These are phyloP conservation scores for Epichloe amarillans DNA, from an alignment of 2,329 filamentous ascomycete genomes.

Conservation along the genomic window DNA sequence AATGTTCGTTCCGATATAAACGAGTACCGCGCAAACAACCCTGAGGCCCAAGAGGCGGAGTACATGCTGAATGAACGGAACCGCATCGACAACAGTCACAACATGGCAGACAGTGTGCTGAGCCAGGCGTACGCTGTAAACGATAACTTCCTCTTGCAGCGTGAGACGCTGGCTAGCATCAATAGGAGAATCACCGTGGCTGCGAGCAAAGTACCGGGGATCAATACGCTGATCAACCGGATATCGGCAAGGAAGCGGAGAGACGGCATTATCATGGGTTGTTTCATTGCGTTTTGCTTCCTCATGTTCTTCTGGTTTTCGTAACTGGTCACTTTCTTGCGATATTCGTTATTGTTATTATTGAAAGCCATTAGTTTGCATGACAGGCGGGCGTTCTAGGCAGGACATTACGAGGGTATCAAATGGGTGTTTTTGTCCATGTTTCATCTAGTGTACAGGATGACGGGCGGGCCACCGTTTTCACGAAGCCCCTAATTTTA, in stretches of 20 bases:
- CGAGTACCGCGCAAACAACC: slow-evolving; percentile 72
- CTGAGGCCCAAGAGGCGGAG: slow-evolving; percentile 74
- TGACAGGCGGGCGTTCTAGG: slow-evolving; percentile 19
- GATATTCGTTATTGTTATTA: neutral
- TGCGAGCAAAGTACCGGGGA: slow-evolving; percentile 80
- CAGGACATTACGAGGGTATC: slow-evolving; percentile 18
- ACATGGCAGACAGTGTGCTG: slow-evolving; percentile 77
- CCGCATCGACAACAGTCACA: slow-evolving; percentile 79
- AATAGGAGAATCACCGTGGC: slow-evolving; percentile 82
- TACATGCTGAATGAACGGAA: slow-evolving; percentile 91
- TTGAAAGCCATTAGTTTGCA: slow-evolving; percentile 8
- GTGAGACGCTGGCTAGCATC: slow-evolving; percentile 77
- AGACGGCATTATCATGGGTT: slow-evolving; percentile 85
- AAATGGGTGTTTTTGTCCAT: slow-evolving; percentile 11
- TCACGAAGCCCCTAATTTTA: neutral
- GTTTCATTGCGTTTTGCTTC: slow-evolving; percentile 86
- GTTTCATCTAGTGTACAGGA: slow-evolving; percentile 16
- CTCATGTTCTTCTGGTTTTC: slow-evolving; percentile 71
- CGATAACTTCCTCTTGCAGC: slow-evolving; percentile 75
- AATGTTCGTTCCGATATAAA: slow-evolving; percentile 88
- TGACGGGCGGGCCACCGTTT: neutral
- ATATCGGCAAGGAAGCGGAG: slow-evolving; percentile 92
- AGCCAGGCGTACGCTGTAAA: slow-evolving; percentile 95
- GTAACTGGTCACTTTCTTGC: slow-evolving; percentile 20
- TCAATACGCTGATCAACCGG: slow-evolving; percentile 81